Base-by-base conservation (phyloP, 768 basidiomycete genomes). In the Pleurotus sapidus region DNA sequence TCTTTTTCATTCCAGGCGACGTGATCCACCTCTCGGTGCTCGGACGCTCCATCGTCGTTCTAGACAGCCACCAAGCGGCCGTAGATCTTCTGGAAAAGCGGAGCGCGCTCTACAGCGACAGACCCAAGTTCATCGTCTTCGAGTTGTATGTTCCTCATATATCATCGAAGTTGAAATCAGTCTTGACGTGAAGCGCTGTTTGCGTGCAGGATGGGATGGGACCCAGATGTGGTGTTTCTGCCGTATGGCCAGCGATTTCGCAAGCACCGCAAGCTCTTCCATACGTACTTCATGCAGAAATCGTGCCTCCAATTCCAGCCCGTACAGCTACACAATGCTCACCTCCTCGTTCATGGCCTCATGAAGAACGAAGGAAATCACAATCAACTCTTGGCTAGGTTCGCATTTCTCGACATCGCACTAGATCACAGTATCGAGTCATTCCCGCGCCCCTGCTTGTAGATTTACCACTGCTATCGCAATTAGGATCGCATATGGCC, bases 281-380 rank as follows among this genome's bases (percentile, higher is more conserved):
- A 67, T 24, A 56, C 61, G 18, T 60, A 61, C 37, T 59, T 67
- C 18, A 68, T 56, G 40, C 60, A 57, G 17, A 55, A 57, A 14
- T 60, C 65, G 37, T 62, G 69, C 20, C 53, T 56, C 46, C 50
- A 62, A 8, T 70, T 72, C 58, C 56, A 60, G 12, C 60, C 63
- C 11, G 60, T 71, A 18, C 66, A 70, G 46, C 65, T 69, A 45
- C 47, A 56, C 23, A 70, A 74, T 61, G 74, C 71, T 2, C 64
- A 60, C 15, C 57, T 63, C 12, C 70, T 78, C 40, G 60, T 72
- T 17, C 23, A 61, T 18, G 68, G 68, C 24, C 48, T 77, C 6
- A 57, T 71, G 38, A 48, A 59, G 46, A 27, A 59, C n/a, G 70
- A 72, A 4, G 58, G 64, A 1, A 55, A 59, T 34, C 49, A 64